phyloP scores from a whole-genome alignment of 1,284 basidiomycete species.

The Trametes versicolor region DNA sequence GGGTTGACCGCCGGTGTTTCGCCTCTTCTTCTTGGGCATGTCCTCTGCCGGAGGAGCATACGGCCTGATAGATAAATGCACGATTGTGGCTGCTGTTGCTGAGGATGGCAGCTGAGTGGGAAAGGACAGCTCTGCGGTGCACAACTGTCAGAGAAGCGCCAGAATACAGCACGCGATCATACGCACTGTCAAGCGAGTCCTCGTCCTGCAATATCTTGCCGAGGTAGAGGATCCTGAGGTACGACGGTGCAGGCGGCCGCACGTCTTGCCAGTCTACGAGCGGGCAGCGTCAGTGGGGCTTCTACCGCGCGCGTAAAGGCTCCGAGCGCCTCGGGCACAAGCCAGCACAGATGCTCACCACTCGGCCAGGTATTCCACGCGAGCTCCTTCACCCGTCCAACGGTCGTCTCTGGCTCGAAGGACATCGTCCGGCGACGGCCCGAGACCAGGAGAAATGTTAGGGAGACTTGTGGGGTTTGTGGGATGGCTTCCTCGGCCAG shows the following conservation, averaged over 20 bases:
- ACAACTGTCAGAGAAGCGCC: conserved; percentile 13
- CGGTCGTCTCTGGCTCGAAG: conserved; percentile 82
- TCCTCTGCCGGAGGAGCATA: conserved; percentile 63
- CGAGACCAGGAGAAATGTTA: conserved; percentile 83
- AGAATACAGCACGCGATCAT: conserved; percentile 16
- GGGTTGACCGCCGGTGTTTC: conserved; percentile 20
- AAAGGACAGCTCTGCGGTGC: conserved; percentile 57
- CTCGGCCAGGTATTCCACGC: conserved; percentile 87
- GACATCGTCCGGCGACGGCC: conserved; percentile 77
- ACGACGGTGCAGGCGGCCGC: conserved; percentile 81
- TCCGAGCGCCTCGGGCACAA: conserved; percentile 8
- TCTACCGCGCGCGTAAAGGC: conserved; percentile 13
- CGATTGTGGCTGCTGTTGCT: conserved; percentile 66
- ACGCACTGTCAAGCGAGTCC: conserved; percentile 77
- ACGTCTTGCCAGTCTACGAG: conserved; percentile 81
- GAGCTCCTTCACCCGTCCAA: conserved; percentile 86
- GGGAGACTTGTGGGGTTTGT: conserved; percentile 68
- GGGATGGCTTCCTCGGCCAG: conserved; percentile 50
- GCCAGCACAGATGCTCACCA: conserved; percentile 54
- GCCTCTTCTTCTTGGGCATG: conserved; percentile 60
- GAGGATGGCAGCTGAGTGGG: conserved; percentile 52
- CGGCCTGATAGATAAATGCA: conserved; percentile 83
- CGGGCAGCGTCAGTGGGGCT: conserved; percentile 11
- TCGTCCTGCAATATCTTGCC: conserved; percentile 89
- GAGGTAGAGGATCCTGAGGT: conserved; percentile 81